These are phyloP conservation scores for Agrocybe chaxingu DNA, from an alignment of 768 basidiomycete genomes.

Conservation along the genomic window DNA sequence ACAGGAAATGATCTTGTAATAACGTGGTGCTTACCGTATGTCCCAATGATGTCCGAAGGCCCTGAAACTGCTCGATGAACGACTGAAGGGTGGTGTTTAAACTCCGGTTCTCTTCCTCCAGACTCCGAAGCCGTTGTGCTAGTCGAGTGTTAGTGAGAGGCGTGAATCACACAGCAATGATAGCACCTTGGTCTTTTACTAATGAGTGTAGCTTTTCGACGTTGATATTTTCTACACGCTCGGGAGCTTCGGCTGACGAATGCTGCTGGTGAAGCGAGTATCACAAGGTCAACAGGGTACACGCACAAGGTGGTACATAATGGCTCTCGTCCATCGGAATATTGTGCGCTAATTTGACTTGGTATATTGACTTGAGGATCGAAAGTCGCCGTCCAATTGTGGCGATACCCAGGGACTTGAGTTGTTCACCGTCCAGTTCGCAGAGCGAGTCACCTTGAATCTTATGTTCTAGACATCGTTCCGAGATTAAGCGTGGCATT, in stretches of 20 bases:
- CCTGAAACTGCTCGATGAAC: slow-evolving; percentile 65
- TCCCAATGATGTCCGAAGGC: slow-evolving; percentile 33
- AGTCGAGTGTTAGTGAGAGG: slow-evolving; percentile 1
- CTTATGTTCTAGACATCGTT: slow-evolving; percentile 58
- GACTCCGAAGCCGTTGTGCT: slow-evolving; percentile 65
- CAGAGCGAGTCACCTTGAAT: slow-evolving; percentile 90
- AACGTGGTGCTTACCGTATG: slow-evolving; percentile 32
- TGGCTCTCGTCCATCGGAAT: slow-evolving; percentile 81
- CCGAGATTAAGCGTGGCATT: background rate
- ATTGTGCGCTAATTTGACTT: slow-evolving; percentile 79
- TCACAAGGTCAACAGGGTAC: slow-evolving; percentile 1
- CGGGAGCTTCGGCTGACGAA: slow-evolving; percentile 28
- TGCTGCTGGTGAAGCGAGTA: slow-evolving; percentile 5
- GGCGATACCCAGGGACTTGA: slow-evolving; percentile 85
- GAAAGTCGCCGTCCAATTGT: slow-evolving; percentile 89
- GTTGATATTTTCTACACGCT: slow-evolving; percentile 38
- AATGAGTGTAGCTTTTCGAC: slow-evolving; percentile 65
- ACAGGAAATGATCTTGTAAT: background rate
- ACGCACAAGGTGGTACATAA: slow-evolving; percentile 87
- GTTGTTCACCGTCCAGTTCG: slow-evolving; percentile 75
- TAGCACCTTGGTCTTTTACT: slow-evolving; percentile 71
- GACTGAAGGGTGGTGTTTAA: slow-evolving; percentile 60
- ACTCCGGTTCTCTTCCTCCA: slow-evolving; percentile 79
- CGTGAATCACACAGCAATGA: slow-evolving; percentile 7
- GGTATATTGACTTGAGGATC: slow-evolving; percentile 91